Evolutionary conservation across 2,329 filamentous ascomycete genomes (phyloP), one percentile per base, ranked within the genome.

Genomic region (Neodidymelliopsis sp.): DNA sequence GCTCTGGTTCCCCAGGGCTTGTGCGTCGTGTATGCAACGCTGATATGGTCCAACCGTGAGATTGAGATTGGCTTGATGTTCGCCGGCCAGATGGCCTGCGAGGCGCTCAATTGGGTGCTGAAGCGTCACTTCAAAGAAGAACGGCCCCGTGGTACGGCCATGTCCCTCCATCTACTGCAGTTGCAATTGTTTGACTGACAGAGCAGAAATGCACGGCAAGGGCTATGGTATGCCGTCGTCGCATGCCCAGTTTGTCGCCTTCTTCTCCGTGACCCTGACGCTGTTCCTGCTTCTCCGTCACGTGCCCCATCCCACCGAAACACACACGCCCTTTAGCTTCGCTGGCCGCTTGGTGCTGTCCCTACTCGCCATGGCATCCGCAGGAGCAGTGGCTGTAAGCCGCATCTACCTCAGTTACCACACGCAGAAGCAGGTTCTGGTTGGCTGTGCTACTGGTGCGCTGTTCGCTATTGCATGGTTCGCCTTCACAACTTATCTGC

Each of bases 221-320:
- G 94, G 94, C 57, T 99, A 99, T 70, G 95, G 94, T 63, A 99
- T 99, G 95, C 94, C 94, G 9, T 87, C 84, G 6, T 97, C 92
- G 27, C 94, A 99, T 75, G 89, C 94, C 7, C 94, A 99, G 77
- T 99, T 97, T 71, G 89, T 93, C 53, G 83, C 88, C 46, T 99
- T 91, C 79, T 97, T 96, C 82, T 88, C 90, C 49, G 77, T 96
- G 48, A 94, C 89, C 54, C 77, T 97, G 51, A 80, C 84, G 18
- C 79, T 99, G 15, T 97, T 97, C 77, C 81, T 99, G 33, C 81
- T 96, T 34, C 78, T 92, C 52, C 84, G 93, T 53, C 91, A 96
- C 73, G 60, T 64, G 12, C 73, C 75, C 4, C 67, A 76, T 43
- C 45, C 80, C 69, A 69, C 76, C 61, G 76, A 79, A 19, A 75